Conservation (phyloP, 2,329 filamentous ascomycete species). For the Colletotrichum aenigma region DNA sequence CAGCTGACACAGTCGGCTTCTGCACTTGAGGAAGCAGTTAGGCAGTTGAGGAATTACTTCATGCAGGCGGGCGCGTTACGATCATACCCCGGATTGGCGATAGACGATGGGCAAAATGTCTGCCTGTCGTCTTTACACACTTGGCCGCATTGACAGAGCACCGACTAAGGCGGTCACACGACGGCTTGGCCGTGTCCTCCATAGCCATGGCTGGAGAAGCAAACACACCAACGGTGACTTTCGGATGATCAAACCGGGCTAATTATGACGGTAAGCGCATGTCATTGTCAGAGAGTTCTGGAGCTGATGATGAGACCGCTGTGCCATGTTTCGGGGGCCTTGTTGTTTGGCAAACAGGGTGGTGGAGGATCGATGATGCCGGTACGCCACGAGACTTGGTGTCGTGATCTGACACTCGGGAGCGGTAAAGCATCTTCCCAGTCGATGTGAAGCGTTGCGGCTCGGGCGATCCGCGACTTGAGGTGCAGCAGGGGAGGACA, state of each 20-base stretch:
- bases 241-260: neutral
- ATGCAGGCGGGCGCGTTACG: neutral
- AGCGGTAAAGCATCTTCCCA: neutral
- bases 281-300: neutral
- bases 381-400: neutral
- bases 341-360: neutral
- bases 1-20: neutral
- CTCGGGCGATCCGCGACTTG: neutral
- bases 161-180: slow-evolving; percentile 9
- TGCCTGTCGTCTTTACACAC: neutral
- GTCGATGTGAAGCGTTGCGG: neutral
- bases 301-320: neutral
- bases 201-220: neutral
- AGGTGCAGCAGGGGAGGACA: neutral
- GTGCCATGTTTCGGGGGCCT: neutral
- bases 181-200: neutral
- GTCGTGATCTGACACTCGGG: neutral
- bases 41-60: neutral
- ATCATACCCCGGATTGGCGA: neutral
- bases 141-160: slow-evolving; percentile 6
- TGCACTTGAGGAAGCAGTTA: neutral
- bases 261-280: neutral
- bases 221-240: neutral
- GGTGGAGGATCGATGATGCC: neutral
- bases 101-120: neutral